A percentile compares a stretch with the other conserved stretches of the same genome.
These are phyloP conservation scores for Suillus decipiens DNA, from an alignment of 768 basidiomycete genomes.

Conservation along the genomic window DNA sequence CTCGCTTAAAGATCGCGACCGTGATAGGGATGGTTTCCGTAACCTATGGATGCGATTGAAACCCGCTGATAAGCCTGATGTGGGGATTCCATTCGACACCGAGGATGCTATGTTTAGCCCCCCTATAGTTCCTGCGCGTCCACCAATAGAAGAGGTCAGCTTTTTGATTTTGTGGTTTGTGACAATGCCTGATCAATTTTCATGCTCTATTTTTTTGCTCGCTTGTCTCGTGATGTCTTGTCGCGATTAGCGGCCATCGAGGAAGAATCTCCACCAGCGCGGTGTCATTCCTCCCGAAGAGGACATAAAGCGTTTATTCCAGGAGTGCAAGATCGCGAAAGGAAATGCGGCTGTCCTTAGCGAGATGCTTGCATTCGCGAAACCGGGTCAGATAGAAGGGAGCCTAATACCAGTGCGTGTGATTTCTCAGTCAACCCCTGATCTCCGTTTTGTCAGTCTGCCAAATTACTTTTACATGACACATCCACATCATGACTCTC, in stretches of 20 bases:
- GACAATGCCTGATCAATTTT: background rate
- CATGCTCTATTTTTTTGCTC: background rate
- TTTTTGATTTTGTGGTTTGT: background rate
- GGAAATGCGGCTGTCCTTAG: constrained; percentile 78
- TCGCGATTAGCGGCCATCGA: background rate
- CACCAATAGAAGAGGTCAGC: constrained; percentile 5
- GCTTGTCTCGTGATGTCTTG: background rate
- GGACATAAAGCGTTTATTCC: constrained; percentile 78
- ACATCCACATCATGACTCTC: background rate
- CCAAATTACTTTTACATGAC: background rate
- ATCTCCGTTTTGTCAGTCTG: background rate
- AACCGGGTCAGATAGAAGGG: constrained; percentile 67
- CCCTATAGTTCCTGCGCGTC: constrained; percentile 37
- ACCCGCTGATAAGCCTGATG: constrained; percentile 77
- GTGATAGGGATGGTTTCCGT: constrained; percentile 57
- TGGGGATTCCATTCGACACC: constrained; percentile 77
- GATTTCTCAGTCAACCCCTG: background rate
- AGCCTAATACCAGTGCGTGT: constrained; percentile 64
- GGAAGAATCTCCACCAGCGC: constrained; percentile 23
- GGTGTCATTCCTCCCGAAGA: constrained; percentile 72
- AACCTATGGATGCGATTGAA: constrained; percentile 82
- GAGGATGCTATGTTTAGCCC: constrained; percentile 83
- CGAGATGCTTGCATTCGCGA: constrained; percentile 68
- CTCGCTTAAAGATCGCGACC: constrained; percentile 28
- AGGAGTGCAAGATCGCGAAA: constrained; percentile 82